These are phyloP conservation scores for Ceratocystis colombiana DNA, from an alignment of 2,329 filamentous ascomycete genomes.

Conservation along the genomic window DNA sequence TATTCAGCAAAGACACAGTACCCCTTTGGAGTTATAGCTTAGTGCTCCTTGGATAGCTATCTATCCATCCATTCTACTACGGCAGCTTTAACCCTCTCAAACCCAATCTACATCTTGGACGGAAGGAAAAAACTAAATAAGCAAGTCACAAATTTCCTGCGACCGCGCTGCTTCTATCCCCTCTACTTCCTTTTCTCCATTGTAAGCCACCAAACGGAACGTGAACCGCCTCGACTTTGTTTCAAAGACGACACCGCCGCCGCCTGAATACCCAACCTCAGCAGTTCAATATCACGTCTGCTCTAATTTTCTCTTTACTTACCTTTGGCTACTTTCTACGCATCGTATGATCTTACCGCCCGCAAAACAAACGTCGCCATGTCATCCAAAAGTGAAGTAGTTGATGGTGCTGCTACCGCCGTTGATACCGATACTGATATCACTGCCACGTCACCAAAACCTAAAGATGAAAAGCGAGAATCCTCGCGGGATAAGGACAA, in stretches of 20 bases:
- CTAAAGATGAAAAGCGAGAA: slow-evolving; percentile 21
- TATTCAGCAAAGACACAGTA: background rate
- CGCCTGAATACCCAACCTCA: too few relatives aligned
- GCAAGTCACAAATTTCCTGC: background rate
- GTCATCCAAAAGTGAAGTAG: slow-evolving; percentile 24
- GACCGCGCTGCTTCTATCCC: background rate
- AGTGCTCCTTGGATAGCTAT: background rate
- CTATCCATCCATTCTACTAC: background rate
- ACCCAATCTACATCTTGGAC: background rate
- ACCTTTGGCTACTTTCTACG: background rate
- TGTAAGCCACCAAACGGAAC: background rate
- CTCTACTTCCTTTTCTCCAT: background rate
- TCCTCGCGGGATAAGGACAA: slow-evolving; percentile 24
- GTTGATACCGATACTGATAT: slow-evolving; percentile 22
- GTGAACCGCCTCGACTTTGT: background rate
- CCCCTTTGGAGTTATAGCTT: background rate
- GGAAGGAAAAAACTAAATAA: background rate
- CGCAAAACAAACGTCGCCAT: slow-evolving; percentile 7
- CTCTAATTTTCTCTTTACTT: background rate
- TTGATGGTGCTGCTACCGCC: slow-evolving; percentile 17
- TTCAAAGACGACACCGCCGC: background rate
- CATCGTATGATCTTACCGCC: slow-evolving; percentile 8
- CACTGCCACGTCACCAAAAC: slow-evolving; percentile 21
- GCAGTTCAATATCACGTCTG: background rate
- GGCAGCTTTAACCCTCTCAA: background rate